phyloP scores from a whole-genome alignment of 495 filamentous ascomycete species.

The Aspergillus diversus region DNA sequence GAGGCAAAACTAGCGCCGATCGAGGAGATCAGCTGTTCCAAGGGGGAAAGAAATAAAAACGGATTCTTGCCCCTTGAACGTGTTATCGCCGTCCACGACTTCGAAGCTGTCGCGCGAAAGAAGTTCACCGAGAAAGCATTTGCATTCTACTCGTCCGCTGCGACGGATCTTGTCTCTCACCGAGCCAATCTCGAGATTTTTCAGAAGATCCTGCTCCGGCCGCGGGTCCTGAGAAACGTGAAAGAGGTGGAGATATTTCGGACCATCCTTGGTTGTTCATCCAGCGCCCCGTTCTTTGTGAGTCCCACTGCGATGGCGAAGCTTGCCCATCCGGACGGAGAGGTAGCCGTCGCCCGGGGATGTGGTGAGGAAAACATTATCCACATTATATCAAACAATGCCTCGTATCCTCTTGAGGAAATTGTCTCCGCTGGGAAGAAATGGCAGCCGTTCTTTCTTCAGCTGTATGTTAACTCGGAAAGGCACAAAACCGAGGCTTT shows the following conservation, averaged over 20 bases:
- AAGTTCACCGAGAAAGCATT: slow-evolving; percentile 65
- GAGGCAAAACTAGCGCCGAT: neutral
- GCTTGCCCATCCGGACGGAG: slow-evolving; percentile 64
- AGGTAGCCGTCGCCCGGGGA: slow-evolving; percentile 56
- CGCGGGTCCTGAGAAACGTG: slow-evolving; percentile 70
- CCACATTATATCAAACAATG: slow-evolving; percentile 45
- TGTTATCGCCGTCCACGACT: slow-evolving; percentile 67
- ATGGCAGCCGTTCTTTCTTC: slow-evolving; percentile 59
- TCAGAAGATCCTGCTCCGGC: slow-evolving; percentile 62
- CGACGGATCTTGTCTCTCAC: slow-evolving; percentile 67
- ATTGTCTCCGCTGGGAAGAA: slow-evolving; percentile 50
- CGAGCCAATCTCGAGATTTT: slow-evolving; percentile 51
- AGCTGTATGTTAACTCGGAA: slow-evolving; percentile 74
- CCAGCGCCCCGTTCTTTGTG: slow-evolving; percentile 63
- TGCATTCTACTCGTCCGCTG: slow-evolving; percentile 74
- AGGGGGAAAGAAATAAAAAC: neutral
- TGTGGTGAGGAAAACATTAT: slow-evolving; percentile 5
- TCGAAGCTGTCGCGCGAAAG: slow-evolving; percentile 59
- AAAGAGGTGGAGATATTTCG: slow-evolving; percentile 17
- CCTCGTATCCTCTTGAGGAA: slow-evolving; percentile 60
- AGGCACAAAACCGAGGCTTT: slow-evolving; percentile 57
- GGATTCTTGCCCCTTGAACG: slow-evolving; percentile 62
- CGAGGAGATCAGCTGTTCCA: neutral
- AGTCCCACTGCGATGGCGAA: slow-evolving; percentile 70
- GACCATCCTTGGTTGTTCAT: slow-evolving; percentile 57